phyloP scores from a whole-genome alignment of 2,329 filamentous ascomycete species.

The Madurella mycetomatis region DNA sequence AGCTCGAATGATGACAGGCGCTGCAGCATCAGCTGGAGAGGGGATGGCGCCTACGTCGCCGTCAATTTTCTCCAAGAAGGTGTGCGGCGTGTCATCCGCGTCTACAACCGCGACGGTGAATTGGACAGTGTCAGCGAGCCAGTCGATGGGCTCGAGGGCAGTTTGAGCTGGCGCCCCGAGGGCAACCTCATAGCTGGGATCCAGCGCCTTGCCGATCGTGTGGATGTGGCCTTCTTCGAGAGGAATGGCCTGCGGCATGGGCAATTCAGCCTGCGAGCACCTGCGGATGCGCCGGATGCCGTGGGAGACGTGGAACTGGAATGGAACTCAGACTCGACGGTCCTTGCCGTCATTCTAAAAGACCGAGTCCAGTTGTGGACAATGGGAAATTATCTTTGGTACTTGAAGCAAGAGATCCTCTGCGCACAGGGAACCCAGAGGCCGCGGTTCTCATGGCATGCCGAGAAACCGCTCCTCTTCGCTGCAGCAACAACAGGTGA shows the following conservation, averaged over 20 bases:
- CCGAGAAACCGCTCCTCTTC: slow-evolving; percentile 73
- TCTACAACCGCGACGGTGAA: slow-evolving; percentile 85
- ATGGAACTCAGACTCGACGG: slow-evolving; percentile 92
- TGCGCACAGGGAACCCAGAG: slow-evolving; percentile 33
- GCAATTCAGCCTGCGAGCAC: slow-evolving; percentile 70
- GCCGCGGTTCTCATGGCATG: slow-evolving; percentile 66
- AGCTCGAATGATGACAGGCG: slow-evolving; percentile 68
- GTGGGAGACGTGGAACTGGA: slow-evolving; percentile 46
- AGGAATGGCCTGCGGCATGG: slow-evolving; percentile 96
- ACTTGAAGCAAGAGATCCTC: slow-evolving; percentile 84
- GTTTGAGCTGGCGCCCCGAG: slow-evolving; percentile 84
- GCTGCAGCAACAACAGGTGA: slow-evolving; percentile 50
- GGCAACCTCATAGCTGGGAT: slow-evolving; percentile 89
- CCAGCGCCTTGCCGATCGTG: slow-evolving; percentile 62
- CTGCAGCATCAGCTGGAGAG: slow-evolving; percentile 82
- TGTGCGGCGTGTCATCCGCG: slow-evolving; percentile 72
- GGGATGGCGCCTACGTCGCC: slow-evolving; percentile 87
- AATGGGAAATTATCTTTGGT: slow-evolving; percentile 97
- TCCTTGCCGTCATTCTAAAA: slow-evolving; percentile 73
- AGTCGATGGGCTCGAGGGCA: slow-evolving; percentile 82
- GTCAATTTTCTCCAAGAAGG: slow-evolving; percentile 72
- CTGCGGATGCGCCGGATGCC: slow-evolving; percentile 12
- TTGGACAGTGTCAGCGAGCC: slow-evolving; percentile 94
- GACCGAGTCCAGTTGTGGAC: slow-evolving; percentile 90
- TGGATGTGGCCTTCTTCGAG: slow-evolving; percentile 92